These are phyloP conservation scores for Pleurozium schreberi DNA, from an alignment of 225 moss, liverwort and hornwort species.

Conservation along the genomic window DNA sequence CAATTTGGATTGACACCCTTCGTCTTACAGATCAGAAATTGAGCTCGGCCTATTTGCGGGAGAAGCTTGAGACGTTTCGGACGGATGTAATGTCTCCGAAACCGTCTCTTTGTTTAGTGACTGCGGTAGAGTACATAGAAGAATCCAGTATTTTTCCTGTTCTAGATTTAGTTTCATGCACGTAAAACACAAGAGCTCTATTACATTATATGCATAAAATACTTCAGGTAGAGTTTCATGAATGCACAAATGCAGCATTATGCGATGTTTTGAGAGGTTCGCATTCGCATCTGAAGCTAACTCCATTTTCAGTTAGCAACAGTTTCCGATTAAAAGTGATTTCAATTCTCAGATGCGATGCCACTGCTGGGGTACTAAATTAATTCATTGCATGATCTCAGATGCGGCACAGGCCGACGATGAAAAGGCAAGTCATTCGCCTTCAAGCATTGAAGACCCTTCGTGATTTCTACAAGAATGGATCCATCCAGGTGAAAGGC, in stretches of 20 bases:
- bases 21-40: background rate
- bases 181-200: background rate
- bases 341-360: background rate
- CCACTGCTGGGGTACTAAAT: background rate
- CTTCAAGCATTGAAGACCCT: constrained; percentile 26
- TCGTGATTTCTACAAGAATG: constrained; percentile 8
- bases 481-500: constrained; percentile 18
- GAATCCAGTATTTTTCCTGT: background rate
- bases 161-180: background rate
- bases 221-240: background rate
- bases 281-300: background rate
- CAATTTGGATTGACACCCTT: background rate
- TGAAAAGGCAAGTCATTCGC: constrained; percentile 21
- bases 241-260: background rate
- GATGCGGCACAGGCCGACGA: constrained; percentile 27
- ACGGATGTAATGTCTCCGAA: background rate
- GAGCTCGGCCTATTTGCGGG: background rate
- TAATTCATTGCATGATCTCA: background rate
- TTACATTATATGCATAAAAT: background rate
- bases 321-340: background rate
- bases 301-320: background rate
- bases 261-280: background rate
- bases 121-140: background rate
- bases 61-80: constrained; percentile 10
- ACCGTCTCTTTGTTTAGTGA: background rate